These are phyloP conservation scores for Magnolia kwangsiensis DNA, from an alignment of 164 flowering plant genomes.

Conservation along the genomic window DNA sequence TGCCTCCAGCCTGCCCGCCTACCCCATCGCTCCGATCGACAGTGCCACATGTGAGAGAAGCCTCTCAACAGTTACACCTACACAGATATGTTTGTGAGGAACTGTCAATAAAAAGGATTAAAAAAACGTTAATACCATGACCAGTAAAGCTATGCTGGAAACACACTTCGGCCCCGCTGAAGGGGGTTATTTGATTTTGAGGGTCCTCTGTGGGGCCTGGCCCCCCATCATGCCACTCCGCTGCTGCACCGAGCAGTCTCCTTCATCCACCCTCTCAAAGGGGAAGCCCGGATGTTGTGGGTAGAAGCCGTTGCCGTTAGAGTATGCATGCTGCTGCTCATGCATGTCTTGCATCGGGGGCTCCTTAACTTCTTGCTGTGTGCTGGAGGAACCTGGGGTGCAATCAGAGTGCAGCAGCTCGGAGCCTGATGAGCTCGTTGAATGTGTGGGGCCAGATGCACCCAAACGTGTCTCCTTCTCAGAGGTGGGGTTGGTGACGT, in stretches of 20 bases:
- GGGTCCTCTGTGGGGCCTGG: slow-evolving; percentile 53
- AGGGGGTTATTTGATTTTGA: slow-evolving; percentile 47
- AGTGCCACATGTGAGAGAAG: neutral
- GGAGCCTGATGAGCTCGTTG: slow-evolving; percentile 46
- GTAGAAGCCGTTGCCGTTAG: slow-evolving; percentile 28
- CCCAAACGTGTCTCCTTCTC: slow-evolving; percentile 29
- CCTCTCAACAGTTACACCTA: slow-evolving; percentile 6
- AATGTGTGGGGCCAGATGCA: slow-evolving; percentile 23
- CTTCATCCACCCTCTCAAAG: slow-evolving; percentile 44
- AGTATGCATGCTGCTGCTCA: slow-evolving; percentile 17
- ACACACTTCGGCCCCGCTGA: slow-evolving; percentile 1
- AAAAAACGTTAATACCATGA: slow-evolving; percentile 2
- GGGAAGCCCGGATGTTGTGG: slow-evolving; percentile 29
- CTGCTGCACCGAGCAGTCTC: slow-evolving; percentile 51
- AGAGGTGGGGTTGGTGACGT: slow-evolving; percentile 17
- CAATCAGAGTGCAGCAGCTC: slow-evolving; percentile 32
- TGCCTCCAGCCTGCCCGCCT: slow-evolving; percentile 19
- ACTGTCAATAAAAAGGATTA: neutral
- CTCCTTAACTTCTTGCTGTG: slow-evolving; percentile 29
- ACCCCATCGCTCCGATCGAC: neutral
- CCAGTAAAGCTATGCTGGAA: slow-evolving; percentile 7
- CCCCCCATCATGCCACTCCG: slow-evolving; percentile 47
- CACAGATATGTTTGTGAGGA: slow-evolving; percentile 1
- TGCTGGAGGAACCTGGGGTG: slow-evolving; percentile 28
- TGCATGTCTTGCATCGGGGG: slow-evolving; percentile 9